Evolutionary conservation across 2,329 filamentous ascomycete genomes (phyloP), one percentile per base, ranked within the genome.

Genomic region (Nemania bipapillata): DNA sequence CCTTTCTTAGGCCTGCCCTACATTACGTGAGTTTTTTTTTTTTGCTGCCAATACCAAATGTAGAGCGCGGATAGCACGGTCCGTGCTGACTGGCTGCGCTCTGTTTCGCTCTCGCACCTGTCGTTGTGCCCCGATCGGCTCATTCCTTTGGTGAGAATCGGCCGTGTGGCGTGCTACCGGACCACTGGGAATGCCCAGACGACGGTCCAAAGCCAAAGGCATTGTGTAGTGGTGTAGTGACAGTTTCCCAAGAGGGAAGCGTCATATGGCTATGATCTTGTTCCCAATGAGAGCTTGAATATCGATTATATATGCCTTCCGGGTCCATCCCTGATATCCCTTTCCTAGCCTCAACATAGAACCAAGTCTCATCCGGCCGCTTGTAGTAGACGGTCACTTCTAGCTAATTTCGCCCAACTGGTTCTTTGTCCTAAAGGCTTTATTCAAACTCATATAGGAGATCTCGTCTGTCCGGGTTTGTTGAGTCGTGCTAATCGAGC

Each of bases 381-480:
- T 45, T 5, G 17, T n/a, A 15, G 40, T 54, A 17, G 28, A 35
- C 28, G 6, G n/a, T 5, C 5, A 4, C 9, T 35, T 35, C 15
- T 9, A 53, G 26, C 5, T 20, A 17, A 35, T 3, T 24, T 35
- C n/a, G 26, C n/a, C 12, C 42, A 35, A 9, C 53, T 17, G 7
- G 4, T 30, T 45, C n/a, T 30, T 59, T 45, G 24, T 56, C 49
- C 63, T 40, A 15, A 35, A 26, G 26, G 1, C 22, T 47, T 40
- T 54, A 63, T 63, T 53, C n/a, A 5, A 30, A 40, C 37, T 2
- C 28, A 63, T 37, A 50, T 62, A 35, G n/a, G 45, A 66, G 35
- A 49, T 24, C 17, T 49, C 12, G n/a, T 24, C 17, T 5, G 1
- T 20, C 9, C 11, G 6, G 32, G 15, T 47, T 26, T 54, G 53